Base-by-base conservation (phyloP, 805 yeast species). In the Starmerella sp. region DNA sequence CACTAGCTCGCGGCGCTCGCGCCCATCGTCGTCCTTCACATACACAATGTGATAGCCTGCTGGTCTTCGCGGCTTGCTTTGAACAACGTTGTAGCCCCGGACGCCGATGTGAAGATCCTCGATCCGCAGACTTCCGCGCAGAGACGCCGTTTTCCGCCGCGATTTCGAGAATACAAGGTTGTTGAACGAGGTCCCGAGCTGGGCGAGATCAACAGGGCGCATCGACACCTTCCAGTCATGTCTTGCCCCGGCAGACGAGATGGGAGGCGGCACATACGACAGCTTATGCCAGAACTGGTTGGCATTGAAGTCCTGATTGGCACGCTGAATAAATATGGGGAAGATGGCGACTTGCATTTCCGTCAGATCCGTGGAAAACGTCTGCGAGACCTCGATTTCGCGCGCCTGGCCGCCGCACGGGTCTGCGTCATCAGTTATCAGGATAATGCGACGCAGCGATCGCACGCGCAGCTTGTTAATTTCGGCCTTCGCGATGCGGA, bases 41-140 rank as follows among this genome's bases (percentile, higher is more conserved):
- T 35, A 39, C 35, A 50, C 80, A 5, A 85, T 77, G 45, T 73
- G 73, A 39, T 17, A 52, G 3, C 51, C 52, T 6, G 58, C 35
- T 2, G 56, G 51, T 9, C 48, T 32, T 5, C 47, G 13, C 2
- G 53, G 37, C 15, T 36, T 37, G 22, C 35, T 37, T n/a, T 56
- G 56, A 6, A 57, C 54, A 17, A 54, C 73, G 0, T 83, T 69
- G 63, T 80, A 85, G 0, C 95, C 97, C 60, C 78, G 79, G 0
- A 90, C 74, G 0, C 88, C 84, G 48, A 91, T 76, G 0, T 74
- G 72, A 17, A 90, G 39, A 5, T 29, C 17, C 28, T 47, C 52
- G 4, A 62, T 28, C n/a, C 13, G 5, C 9, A 62, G 31, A 9
- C 15, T n/a, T 29, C 55, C 58, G 17, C 54, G 48, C 22, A 60